Base-by-base conservation (phyloP, 2,329 filamentous ascomycete species). In the Penicillium janthinellum region DNA sequence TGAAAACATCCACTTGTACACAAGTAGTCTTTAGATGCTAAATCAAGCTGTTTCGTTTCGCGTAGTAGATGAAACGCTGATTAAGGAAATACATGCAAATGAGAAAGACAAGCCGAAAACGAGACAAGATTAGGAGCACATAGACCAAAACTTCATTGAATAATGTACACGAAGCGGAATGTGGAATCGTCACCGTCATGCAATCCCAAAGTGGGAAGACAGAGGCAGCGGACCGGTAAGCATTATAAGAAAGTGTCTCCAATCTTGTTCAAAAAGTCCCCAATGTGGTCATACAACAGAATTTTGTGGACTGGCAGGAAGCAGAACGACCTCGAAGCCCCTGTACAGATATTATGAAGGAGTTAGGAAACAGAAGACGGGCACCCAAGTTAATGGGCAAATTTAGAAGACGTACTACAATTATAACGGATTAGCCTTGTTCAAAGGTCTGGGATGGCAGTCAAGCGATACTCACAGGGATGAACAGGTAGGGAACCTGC, bases 401-500 rank as follows among this genome's bases (percentile, higher is more conserved):
- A 54, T 71, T 71, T 71, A 75, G 42, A 75, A 73, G 57, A 75
- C 67, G 57, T 75, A 75, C 73, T 75, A 54, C 11, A 45, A 22
- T 28, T 7, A 6, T 49, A 4, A 37, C 57, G 25, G 39, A 61
- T 64, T 38, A 56, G 50, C n/a, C 20, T 34, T 11, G 50, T 20
- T 25, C 1, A 17, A n/a, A 14, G 6, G 3, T 28, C 37, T 28
- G 34, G 11, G 17, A 4, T 6, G 5, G 14, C 34, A 11, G 11
- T 3, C 5, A n/a, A 12, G 14, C 11, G n/a, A 31, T 14, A 69
- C 82, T 79, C 70, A 84, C 84, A 59, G 91, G 91, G 79, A 96
- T 92, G 75, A 96, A 95, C 56, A 95, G 81, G 75, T 92, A 94
- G 42, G 91, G 91, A 56, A 94, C 90, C 75, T 83, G 83, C 78